Base-by-base conservation (phyloP, 2,329 filamentous ascomycete genomes). In the Paramyrothecium sp. region DNA sequence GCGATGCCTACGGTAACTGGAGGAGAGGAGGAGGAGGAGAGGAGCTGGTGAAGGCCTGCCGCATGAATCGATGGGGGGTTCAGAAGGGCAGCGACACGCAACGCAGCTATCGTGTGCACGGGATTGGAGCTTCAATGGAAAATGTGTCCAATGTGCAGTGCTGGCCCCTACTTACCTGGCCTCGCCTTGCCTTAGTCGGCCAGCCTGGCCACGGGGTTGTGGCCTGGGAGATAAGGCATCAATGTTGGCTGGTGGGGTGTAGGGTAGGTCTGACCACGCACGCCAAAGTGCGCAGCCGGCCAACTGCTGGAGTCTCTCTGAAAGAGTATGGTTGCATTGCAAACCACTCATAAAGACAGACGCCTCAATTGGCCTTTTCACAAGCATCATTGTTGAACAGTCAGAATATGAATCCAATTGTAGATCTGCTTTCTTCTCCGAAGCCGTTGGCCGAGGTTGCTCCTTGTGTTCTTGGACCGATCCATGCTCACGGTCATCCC, bases 161-260 rank as follows among this genome's bases (percentile, higher is more conserved):
- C 26, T 30, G 26, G 26, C 26, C 26, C 26, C 26, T 30, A 30
- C 26, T 10, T n/a, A n/a, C n/a, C 10, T 30, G 26, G 26, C 38
- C 5, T 17, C 13, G 13, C 38, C 13, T 19, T 44, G 38, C 5
- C n/a, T 16, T 44, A 44, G 38, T 44, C n/a, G 38, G 65, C 63
- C 65, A 68, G 66, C 58, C 63, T 67, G 65, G 64, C 66, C 64
- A 66, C 59, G 56, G 60, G 54, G 56, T 66, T 61, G 62, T 60
- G 61, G 65, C 66, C 66, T 68, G 60, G 65, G 38, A 49, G 59
- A 41, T 67, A 46, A 68, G 66, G 66, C 64, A 53, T 23, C 56
- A 54, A 57, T 58, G 53, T 61, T 58, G 57, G 17, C 17, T 48
- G 19, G 30, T 7, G 34, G 20, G 52, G 33, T 44, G 19, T 30